Conservation (phyloP, 805 yeast species). For the Saturnispora dispora region DNA sequence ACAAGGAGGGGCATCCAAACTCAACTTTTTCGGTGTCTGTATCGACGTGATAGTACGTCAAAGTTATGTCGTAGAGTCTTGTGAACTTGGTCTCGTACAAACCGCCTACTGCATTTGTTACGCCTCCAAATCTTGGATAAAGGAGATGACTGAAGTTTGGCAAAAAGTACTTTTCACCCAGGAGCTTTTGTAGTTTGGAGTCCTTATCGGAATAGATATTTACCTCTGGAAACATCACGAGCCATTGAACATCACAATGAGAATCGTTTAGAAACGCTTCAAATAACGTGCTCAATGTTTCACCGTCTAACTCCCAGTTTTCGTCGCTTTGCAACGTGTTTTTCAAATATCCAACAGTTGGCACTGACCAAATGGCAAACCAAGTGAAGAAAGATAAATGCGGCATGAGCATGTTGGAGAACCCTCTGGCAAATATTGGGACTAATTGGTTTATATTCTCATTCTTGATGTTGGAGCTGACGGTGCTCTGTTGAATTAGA, state of each 20-base stretch:
- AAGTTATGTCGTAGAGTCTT: conserved; percentile 47
- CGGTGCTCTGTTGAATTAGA: conserved; percentile 1
- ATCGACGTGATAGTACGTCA: conserved; percentile 31
- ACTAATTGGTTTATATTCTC: conserved; percentile 1
- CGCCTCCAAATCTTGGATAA: conserved; percentile 67
- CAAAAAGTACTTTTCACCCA: conserved; percentile 49
- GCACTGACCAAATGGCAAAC: conserved; percentile 57
- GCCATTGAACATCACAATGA: conserved; percentile 36
- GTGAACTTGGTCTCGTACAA: conserved; percentile 33
- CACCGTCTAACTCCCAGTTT: conserved; percentile 50
- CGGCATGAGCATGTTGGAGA: conserved; percentile 29
- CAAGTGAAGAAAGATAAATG: conserved; percentile 57
- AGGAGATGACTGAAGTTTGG: conserved; percentile 52
- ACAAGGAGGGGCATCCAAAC: conserved; percentile 29
- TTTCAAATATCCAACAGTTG: conserved; percentile 39
- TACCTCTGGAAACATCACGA: conserved; percentile 80
- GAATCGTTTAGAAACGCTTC: conserved; percentile 21
- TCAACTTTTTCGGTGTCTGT: conserved; percentile 10
- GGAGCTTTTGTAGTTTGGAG: conserved; percentile 40
- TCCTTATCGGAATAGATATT: conserved; percentile 51
- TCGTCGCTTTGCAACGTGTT: conserved; percentile 54
- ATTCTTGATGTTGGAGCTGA: conserved; percentile 10
- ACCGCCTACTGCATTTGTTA: conserved; percentile 40
- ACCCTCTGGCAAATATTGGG: conserved; percentile 20
- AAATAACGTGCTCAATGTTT: conserved; percentile 27